Base-by-base conservation (phyloP, 306 rosid genomes). In the Senna tora region DNA sequence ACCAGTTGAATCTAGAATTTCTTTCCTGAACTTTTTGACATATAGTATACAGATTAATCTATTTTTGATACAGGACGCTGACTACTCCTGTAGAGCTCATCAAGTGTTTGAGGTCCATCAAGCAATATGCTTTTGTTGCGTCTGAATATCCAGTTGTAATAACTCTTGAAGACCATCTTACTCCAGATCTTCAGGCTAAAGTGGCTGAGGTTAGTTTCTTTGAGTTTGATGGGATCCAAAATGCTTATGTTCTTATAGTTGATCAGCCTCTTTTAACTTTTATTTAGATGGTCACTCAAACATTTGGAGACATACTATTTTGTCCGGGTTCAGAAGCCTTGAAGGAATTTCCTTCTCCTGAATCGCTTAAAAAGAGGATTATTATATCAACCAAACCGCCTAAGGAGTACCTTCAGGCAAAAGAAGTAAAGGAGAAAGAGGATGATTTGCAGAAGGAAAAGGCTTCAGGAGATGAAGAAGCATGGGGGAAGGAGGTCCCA, bases 311-410 rank as follows among this genome's bases (percentile, higher is more conserved):
- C 32, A 33, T 78, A 36, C 85, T 95, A 84, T 92, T 82, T 78
- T 13, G 67, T 83, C 96, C 99, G 75, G 84, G 77, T 71, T 6
- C 88, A 8, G 99, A 95, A 62, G 70, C 71, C 81, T 69, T 89
- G 75, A 81, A 78, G 80, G 96, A 95, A 71, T 95, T 95, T 82
- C 99, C 90, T 78, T 88, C 99, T 63, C 99, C 99, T 0, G 99
- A 83, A 64, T 89, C 88, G 46, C 82, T 95, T 28, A 95, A 88
- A 80, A 84, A 43, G 77, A 89, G 85, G 80, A 86, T 95, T 71
- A 95, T 95, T 39, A 85, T 95, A 78, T 95, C 99, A 47, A 95
- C 99, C 56, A 95, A 95, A 84, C 97, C 99, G 19, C 99, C 99
- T 60, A 87, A 88, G 77, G 96, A 95, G 80, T 95, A 91, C 82